Conservation (phyloP, 1,284 basidiomycete species). For the Dichomitus squalens region DNA sequence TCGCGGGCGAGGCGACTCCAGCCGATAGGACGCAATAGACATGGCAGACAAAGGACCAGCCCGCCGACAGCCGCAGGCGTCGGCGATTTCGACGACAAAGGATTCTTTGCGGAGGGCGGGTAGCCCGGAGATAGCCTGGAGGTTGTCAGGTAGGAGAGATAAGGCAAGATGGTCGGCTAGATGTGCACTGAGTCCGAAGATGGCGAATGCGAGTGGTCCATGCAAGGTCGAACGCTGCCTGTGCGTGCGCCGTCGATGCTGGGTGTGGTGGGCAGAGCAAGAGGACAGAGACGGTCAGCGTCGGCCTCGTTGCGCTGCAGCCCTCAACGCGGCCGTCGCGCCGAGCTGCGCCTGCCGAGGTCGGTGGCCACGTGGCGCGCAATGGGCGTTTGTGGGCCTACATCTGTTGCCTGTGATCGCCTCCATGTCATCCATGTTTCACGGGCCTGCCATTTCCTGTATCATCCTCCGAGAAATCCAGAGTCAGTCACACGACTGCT, state of each 20-base stretch:
- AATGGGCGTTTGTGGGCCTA: slow-evolving; percentile 3
- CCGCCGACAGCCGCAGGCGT: slow-evolving; percentile 2
- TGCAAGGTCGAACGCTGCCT: slow-evolving; percentile 10
- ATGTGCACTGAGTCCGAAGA: slow-evolving; percentile 3
- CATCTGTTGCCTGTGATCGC: slow-evolving; percentile 2
- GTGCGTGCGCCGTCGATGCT: slow-evolving; percentile 11
- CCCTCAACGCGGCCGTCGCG: slow-evolving; percentile 24
- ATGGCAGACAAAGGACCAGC: slow-evolving; percentile 36
- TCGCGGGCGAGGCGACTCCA: slow-evolving; percentile 64
- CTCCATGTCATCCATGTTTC: neutral
- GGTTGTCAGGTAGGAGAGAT: slow-evolving; percentile 15
- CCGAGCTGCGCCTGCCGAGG: slow-evolving; percentile 17
- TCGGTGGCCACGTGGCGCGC: slow-evolving; percentile 15
- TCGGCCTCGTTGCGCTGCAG: slow-evolving; percentile 12
- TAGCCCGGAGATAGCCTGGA: slow-evolving; percentile 22
- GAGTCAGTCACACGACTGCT: neutral
- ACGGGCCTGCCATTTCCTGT: slow-evolving; percentile 5
- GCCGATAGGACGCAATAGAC: slow-evolving; percentile 62
- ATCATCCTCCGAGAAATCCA: neutral
- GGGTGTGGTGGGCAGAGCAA: slow-evolving; percentile 8
- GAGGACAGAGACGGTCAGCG: neutral
- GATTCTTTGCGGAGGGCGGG: slow-evolving; percentile 5
- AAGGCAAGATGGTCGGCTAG: slow-evolving; percentile 20
- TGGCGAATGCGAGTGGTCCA: neutral
- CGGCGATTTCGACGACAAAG: slow-evolving; percentile 14